A percentile compares a stretch with the other conserved stretches of the same genome.
phyloP scores from a whole-genome alignment of 371 early-diverging fungal genomes.

The Gilbertella persicaria region DNA sequence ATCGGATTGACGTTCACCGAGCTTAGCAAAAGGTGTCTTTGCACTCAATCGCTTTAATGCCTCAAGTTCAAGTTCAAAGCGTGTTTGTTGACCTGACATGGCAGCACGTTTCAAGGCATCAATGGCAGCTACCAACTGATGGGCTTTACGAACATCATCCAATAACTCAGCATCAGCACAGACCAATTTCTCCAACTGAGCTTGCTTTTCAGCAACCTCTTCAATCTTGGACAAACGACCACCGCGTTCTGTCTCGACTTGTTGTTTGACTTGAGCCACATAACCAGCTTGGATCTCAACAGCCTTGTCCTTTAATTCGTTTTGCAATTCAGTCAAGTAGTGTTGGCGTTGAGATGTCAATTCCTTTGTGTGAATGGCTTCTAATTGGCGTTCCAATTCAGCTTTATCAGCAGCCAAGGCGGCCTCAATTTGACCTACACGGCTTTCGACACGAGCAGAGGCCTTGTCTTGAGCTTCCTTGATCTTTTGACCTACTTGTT shows the following conservation, averaged over 20 bases:
- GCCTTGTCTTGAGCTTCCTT: constrained; percentile 23
- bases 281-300: constrained; percentile 58
- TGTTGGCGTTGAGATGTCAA: constrained; percentile 46
- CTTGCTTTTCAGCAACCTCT: constrained; percentile 73
- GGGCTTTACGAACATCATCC: constrained; percentile 56
- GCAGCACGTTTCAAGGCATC: constrained; percentile 56
- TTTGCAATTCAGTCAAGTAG: constrained; percentile 34
- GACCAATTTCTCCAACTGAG: constrained; percentile 67
- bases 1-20: constrained; percentile 56
- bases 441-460: constrained; percentile 33
- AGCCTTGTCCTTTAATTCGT: constrained; percentile 52
- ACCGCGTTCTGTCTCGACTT: constrained; percentile 89
- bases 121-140: constrained; percentile 56
- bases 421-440: constrained; percentile 41
- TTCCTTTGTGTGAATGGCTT: constrained; percentile 32
- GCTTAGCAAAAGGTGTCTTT: constrained; percentile 46
- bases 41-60: constrained; percentile 48
- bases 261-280: constrained; percentile 69
- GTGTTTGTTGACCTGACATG: constrained; percentile 41
- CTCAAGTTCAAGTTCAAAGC: constrained; percentile 73
- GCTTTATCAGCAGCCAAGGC: constrained; percentile 39
- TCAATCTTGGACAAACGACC: constrained; percentile 89
- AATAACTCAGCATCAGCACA: constrained; percentile 64
- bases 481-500: constrained; percentile 21
- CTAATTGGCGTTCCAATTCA: constrained; percentile 26